A percentile compares a stretch with the other conserved stretches of the same genome.
These are phyloP conservation scores for Platanthera guangdongensis DNA, from an alignment of 106 monocot genomes.

Conservation along the genomic window DNA sequence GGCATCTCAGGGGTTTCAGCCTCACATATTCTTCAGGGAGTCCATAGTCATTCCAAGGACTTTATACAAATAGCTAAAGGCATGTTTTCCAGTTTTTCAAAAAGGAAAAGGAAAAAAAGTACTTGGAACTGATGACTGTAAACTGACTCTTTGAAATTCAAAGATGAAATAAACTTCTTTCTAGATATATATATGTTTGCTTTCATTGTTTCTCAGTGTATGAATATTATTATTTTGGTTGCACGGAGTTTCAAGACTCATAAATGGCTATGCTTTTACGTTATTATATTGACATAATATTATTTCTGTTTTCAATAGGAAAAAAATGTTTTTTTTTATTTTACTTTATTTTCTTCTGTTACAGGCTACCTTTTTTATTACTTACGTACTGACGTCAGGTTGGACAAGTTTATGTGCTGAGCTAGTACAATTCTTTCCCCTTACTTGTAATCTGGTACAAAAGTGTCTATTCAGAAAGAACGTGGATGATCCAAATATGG, in stretches of 20 bases:
- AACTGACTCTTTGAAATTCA: too few relatives aligned
- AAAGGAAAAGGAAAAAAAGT: too few relatives aligned
- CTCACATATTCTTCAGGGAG: too few relatives aligned
- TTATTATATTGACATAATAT: not conserved
- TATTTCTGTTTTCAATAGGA: not conserved
- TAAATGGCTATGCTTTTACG: not conserved
- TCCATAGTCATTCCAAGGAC: too few relatives aligned
- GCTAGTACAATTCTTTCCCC: slow-evolving; percentile 61
- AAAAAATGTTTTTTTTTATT: not conserved
- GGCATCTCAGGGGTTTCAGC: too few relatives aligned
- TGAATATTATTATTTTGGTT: not conserved
- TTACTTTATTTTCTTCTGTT: not conserved
- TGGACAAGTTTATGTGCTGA: slow-evolving; percentile 86
- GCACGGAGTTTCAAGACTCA: not conserved
- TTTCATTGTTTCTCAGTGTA: not conserved
- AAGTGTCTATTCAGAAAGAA: slow-evolving; percentile 32
- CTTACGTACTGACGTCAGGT: slow-evolving; percentile 87
- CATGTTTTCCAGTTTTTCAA: too few relatives aligned
- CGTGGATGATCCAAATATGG: slow-evolving; percentile 22
- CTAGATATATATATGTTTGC: not conserved
- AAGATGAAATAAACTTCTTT: too few relatives aligned
- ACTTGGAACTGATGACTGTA: too few relatives aligned
- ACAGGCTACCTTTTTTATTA: slow-evolving; percentile 89
- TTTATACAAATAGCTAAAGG: too few relatives aligned
- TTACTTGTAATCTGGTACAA: slow-evolving; percentile 46